Evolutionary conservation across 2,329 filamentous ascomycete genomes (phyloP).

Genomic region (Beauveria medogensis): DNA sequence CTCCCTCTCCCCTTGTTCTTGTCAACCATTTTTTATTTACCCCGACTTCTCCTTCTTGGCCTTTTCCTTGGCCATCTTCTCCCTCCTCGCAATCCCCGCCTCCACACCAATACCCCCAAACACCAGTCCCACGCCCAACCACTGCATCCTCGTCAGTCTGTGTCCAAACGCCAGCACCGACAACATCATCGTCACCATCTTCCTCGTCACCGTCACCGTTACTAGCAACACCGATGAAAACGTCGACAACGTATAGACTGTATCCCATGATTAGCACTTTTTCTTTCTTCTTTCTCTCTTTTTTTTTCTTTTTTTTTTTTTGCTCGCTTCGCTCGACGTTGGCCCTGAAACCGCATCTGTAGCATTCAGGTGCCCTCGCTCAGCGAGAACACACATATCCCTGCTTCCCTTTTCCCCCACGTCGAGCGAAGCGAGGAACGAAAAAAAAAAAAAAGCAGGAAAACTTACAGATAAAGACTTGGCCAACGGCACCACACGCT

Average conservation of each 20-base stretch:
- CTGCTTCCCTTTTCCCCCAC: neutral
- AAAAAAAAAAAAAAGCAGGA: neutral
- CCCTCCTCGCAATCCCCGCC: constrained; percentile 67
- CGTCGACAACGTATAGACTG: constrained; percentile 81
- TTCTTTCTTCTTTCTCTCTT: neutral
- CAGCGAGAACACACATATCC: neutral
- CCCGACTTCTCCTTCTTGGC: constrained; percentile 42
- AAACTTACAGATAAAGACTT: constrained; percentile 81
- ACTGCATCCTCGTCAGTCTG: constrained; percentile 77
- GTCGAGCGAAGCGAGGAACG: constrained; percentile 2
- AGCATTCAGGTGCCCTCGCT: neutral
- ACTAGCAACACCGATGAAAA: constrained; percentile 90
- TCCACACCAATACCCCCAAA: constrained; percentile 95
- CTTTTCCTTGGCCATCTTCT: constrained; percentile 74
- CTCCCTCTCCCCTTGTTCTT: neutral
- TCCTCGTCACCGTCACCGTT: constrained; percentile 92
- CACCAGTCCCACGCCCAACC: constrained; percentile 83
- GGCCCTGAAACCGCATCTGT: neutral
- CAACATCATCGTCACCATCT: constrained; percentile 98
- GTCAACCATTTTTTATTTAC: neutral
- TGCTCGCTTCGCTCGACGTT: neutral
- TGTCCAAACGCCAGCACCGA: constrained; percentile 95
- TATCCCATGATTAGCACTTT: constrained; percentile 15
- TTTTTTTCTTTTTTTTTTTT: neutral
- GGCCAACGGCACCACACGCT: constrained; percentile 81